Evolutionary conservation across 1,139 yeast genomes (phyloP).

Genomic region (Scheffersomyces stambukii): DNA sequence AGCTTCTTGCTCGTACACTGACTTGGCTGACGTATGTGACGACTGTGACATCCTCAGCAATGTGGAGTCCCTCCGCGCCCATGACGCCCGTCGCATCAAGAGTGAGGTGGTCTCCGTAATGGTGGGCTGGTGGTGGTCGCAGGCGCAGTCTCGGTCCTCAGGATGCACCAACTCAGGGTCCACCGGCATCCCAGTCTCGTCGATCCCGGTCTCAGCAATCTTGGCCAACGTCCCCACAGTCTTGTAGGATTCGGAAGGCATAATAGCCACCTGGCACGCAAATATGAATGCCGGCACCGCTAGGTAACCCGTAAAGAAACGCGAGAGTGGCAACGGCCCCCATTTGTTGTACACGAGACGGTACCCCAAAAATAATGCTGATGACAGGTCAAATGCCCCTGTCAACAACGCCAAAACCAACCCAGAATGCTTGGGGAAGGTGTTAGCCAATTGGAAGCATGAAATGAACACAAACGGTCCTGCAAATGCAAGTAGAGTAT

Average conservation of each 20-base stretch:
- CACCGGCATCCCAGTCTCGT: conserved; percentile 54
- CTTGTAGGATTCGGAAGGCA: conserved; percentile 78
- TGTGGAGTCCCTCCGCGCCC: conserved; percentile 33
- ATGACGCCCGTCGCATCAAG: conserved; percentile 34
- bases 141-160: conserved; percentile 23
- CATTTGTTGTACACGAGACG: conserved; percentile 54
- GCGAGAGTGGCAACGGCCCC: conserved; percentile 29
- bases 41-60: conserved; percentile 32
- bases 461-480: conserved; percentile 47
- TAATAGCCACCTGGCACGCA: conserved; percentile 64
- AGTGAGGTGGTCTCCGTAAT: conserved; percentile 41
- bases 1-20: conserved; percentile 62
- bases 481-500: conserved; percentile 39
- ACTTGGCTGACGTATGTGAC: conserved; percentile 44
- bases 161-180: conserved; percentile 35
- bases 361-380: conserved; percentile 52
- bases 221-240: conserved; percentile 65
- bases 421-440: conserved; percentile 42
- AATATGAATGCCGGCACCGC: conserved; percentile 72
- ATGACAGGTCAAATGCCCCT: conserved; percentile 44
- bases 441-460: conserved; percentile 43
- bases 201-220: conserved; percentile 65
- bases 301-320: conserved; percentile 64
- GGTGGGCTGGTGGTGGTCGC: conserved; percentile 27
- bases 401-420: conserved; percentile 40